These are phyloP conservation scores for Aspergillus funiculosus DNA, from an alignment of 495 filamentous ascomycete genomes.

Conservation along the genomic window DNA sequence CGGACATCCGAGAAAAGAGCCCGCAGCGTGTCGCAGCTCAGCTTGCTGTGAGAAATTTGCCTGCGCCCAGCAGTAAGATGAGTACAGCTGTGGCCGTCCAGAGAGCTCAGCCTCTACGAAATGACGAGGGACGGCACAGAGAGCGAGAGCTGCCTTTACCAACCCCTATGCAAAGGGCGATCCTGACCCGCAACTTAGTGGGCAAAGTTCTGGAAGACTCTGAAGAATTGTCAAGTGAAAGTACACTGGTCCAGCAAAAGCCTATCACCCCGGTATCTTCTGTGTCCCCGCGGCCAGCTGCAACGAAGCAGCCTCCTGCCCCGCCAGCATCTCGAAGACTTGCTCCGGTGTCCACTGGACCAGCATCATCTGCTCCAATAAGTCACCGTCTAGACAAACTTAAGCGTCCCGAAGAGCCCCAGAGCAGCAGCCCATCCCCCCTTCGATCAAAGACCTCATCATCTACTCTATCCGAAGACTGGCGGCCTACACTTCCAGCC, in stretches of 20 bases:
- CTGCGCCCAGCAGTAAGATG: constrained; percentile 12
- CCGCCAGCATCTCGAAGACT: constrained; percentile 18
- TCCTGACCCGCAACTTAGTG: background rate
- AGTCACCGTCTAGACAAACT: background rate
- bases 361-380: background rate
- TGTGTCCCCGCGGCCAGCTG: constrained; percentile 5
- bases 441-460: constrained; percentile 14
- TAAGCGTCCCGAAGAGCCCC: constrained; percentile 10
- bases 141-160: constrained; percentile 9
- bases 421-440: background rate
- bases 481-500: constrained; percentile 23
- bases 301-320: constrained; percentile 15
- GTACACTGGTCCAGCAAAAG: constrained; percentile 9
- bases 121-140: background rate
- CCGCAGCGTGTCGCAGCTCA: constrained; percentile 36
- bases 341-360: background rate
- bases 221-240: background rate
- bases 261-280: constrained; percentile 3
- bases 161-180: constrained; percentile 8
- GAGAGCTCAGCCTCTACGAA: background rate
- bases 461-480: constrained; percentile 17
- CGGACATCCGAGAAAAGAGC: constrained; percentile 18
- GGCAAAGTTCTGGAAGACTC: constrained; percentile 3
- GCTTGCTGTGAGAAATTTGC: constrained; percentile 31
- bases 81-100: constrained; percentile 3